Percentiles rank a stretch among this genome's conserved stretches.
Evolutionary conservation across 1,284 basidiomycete species (phyloP).

Genomic region (Trametes polyzona): DNA sequence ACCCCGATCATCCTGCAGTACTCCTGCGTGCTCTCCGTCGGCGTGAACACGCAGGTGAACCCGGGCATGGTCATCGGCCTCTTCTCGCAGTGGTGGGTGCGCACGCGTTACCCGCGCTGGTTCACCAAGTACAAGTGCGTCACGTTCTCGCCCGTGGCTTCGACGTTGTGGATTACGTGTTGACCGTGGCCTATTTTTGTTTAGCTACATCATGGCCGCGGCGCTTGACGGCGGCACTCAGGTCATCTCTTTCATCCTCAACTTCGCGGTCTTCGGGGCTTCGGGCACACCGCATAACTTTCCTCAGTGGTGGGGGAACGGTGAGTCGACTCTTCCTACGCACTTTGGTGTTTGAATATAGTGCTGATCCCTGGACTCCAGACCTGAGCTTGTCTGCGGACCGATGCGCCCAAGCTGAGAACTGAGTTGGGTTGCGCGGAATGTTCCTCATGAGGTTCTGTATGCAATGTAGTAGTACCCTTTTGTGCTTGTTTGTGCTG

Average conservation of each 20-base stretch:
- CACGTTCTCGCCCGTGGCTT: not conserved
- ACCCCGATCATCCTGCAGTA: slow-evolving; percentile 49
- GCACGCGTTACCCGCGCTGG: slow-evolving; percentile 48
- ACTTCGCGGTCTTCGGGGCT: slow-evolving; percentile 38
- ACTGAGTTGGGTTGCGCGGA: slow-evolving; percentile 11
- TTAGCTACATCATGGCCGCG: slow-evolving; percentile 38
- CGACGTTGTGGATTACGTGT: not conserved
- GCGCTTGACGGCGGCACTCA: slow-evolving; percentile 38
- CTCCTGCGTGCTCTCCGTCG: slow-evolving; percentile 50
- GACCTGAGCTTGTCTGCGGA: slow-evolving; percentile 36
- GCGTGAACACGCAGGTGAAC: slow-evolving; percentile 50
- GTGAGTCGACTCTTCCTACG: slow-evolving; percentile 20
- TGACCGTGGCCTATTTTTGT: not conserved
- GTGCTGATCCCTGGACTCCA: not conserved
- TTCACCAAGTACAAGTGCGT: slow-evolving; percentile 67
- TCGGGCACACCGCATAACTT: slow-evolving; percentile 32
- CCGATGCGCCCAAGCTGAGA: slow-evolving; percentile 29
- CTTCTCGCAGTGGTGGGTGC: slow-evolving; percentile 59
- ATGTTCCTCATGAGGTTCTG: not conserved
- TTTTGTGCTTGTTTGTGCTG: not conserved
- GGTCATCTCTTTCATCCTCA: slow-evolving; percentile 39
- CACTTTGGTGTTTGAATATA: too few species aligned
- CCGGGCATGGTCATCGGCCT: slow-evolving; percentile 52
- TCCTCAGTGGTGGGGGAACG: slow-evolving; percentile 38
- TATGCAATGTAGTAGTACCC: slow-evolving; percentile 12